These are phyloP conservation scores for Colletotrichum brevisporum DNA, from an alignment of 2,329 filamentous ascomycete genomes.

Conservation along the genomic window DNA sequence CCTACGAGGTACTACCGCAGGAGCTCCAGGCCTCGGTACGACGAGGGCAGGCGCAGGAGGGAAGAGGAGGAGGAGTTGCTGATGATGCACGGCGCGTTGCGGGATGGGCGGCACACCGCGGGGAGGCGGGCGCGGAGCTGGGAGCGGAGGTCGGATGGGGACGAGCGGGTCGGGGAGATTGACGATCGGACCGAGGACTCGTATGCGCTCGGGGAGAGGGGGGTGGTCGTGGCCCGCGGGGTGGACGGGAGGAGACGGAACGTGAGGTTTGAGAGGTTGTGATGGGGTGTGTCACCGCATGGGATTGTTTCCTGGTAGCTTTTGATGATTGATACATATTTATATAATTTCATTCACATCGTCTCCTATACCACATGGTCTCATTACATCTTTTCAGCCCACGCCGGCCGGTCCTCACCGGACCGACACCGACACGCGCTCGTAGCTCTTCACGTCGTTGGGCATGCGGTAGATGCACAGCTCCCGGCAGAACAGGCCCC, in stretches of 20 bases:
- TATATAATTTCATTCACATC: slow-evolving; percentile 15
- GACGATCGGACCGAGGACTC: slow-evolving; percentile 22
- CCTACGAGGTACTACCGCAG: neutral
- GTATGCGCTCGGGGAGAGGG: slow-evolving; percentile 15
- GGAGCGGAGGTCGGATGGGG: slow-evolving; percentile 25
- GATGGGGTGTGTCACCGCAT: neutral
- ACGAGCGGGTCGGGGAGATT: slow-evolving; percentile 27
- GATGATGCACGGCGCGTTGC: slow-evolving; percentile 22
- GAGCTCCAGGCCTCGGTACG: neutral
- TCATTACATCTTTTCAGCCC: slow-evolving; percentile 24
- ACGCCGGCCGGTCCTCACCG: slow-evolving; percentile 2
- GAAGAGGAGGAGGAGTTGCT: neutral
- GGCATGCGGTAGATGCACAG: slow-evolving; percentile 75
- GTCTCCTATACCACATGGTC: slow-evolving; percentile 22
- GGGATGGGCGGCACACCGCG: neutral
- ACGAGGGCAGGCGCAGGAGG: neutral
- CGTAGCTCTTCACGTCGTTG: slow-evolving; percentile 69
- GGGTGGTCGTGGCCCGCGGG: slow-evolving; percentile 1
- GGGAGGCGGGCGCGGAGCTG: slow-evolving; percentile 6
- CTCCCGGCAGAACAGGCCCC: slow-evolving; percentile 81
- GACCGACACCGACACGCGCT: slow-evolving; percentile 53
- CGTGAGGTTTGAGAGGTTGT: neutral
- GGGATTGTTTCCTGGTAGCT: too few relatives aligned
- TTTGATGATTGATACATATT: too few relatives aligned
- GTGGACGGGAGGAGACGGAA: slow-evolving; percentile 1